phyloP scores from a whole-genome alignment of 805 yeast species.

The Yarrowia bubula region DNA sequence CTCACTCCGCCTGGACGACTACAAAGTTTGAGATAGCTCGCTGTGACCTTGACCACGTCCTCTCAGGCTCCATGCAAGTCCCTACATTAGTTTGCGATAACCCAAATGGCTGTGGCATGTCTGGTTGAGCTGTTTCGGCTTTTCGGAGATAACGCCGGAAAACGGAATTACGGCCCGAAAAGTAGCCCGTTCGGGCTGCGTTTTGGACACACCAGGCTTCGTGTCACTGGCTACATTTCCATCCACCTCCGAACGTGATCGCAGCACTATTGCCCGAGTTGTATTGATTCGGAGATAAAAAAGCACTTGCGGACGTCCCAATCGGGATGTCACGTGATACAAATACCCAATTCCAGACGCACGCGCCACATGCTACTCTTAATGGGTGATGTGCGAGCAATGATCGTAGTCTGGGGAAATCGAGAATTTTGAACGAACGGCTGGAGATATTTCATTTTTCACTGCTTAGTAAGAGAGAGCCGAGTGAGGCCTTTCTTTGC shows the following conservation, averaged over 20 bases:
- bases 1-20: too few species aligned
- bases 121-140: not conserved
- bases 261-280: not conserved
- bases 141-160: not conserved
- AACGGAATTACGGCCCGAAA: not conserved
- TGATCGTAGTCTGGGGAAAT: too few species aligned
- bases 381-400: too few species aligned
- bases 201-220: too few species aligned
- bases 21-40: too few species aligned
- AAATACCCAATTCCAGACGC: not conserved
- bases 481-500: too few species aligned
- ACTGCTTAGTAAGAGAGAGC: too few species aligned
- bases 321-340: not conserved
- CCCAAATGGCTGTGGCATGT: not conserved
- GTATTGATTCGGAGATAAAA: not conserved
- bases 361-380: too few species aligned
- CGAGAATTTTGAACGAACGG: too few species aligned
- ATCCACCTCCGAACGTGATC: not conserved
- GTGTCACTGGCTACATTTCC: not conserved
- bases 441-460: too few species aligned
- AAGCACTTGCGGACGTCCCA: not conserved
- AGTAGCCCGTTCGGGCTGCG: too few species aligned
- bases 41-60: too few species aligned
- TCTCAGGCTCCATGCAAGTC: not conserved
- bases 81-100: not conserved